A percentile compares a stretch with the other conserved stretches of the same genome.
Evolutionary conservation across 2,329 filamentous ascomycete genomes (phyloP).

Genomic region (Colletotrichum acutatum): DNA sequence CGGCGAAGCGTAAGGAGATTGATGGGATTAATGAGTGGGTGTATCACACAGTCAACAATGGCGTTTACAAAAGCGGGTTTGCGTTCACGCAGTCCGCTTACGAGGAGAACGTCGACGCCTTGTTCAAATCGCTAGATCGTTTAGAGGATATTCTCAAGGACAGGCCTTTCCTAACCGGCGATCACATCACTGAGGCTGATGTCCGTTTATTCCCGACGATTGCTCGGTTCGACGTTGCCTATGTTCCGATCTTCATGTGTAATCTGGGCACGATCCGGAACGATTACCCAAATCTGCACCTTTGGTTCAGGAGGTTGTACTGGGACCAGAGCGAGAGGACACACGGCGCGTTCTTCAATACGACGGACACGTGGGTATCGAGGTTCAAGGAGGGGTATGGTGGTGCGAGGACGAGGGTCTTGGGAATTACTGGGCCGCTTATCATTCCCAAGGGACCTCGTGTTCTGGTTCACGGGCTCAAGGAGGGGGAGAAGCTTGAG

Average conservation of each 20-base stretch:
- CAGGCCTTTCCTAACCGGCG: slow-evolving; percentile 71
- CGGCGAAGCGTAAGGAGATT: slow-evolving; percentile 63
- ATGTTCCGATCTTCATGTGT: slow-evolving; percentile 73
- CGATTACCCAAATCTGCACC: slow-evolving; percentile 74
- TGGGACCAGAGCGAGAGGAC: slow-evolving; percentile 64
- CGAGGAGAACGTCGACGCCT: slow-evolving; percentile 66
- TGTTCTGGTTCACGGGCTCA: not conserved
- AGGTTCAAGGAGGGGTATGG: slow-evolving; percentile 46
- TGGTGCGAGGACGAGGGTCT: slow-evolving; percentile 38
- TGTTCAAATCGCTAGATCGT: slow-evolving; percentile 74
- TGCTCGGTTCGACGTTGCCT: slow-evolving; percentile 75
- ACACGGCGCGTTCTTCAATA: slow-evolving; percentile 71
- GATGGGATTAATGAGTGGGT: slow-evolving; percentile 76
- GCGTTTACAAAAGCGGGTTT: slow-evolving; percentile 70
- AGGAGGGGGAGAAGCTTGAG: not conserved
- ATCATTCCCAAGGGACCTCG: slow-evolving; percentile 42
- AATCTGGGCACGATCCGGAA: slow-evolving; percentile 72
- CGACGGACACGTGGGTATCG: slow-evolving; percentile 68
- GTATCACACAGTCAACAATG: slow-evolving; percentile 64
- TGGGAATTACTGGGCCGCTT: slow-evolving; percentile 41
- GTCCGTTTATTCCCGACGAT: slow-evolving; percentile 75
- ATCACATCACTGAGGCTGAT: slow-evolving; percentile 75
- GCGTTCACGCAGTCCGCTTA: slow-evolving; percentile 74
- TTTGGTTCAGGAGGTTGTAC: slow-evolving; percentile 76
- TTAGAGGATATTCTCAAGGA: slow-evolving; percentile 67